Conservation (phyloP, 495 filamentous ascomycete species). For the Staphylotrichum tortipilum region DNA sequence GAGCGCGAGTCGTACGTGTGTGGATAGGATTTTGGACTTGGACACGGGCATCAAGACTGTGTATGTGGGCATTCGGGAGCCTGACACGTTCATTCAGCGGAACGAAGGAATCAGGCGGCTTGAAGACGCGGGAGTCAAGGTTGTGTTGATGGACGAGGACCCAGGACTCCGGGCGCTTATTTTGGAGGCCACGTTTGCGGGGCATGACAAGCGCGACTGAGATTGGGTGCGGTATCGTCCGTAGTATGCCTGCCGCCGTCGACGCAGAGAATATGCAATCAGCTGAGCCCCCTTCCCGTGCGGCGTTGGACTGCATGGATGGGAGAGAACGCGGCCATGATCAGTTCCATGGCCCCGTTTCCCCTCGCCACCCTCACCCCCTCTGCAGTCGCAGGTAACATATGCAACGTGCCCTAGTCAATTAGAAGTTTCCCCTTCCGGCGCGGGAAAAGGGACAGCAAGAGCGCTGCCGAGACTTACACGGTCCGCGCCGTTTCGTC, state of each 20-base stretch:
- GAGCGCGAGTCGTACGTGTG: slow-evolving; percentile 63
- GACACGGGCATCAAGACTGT: slow-evolving; percentile 52
- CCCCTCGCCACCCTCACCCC: too few relatives aligned
- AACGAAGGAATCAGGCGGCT: slow-evolving; percentile 59
- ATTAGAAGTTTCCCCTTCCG: background rate
- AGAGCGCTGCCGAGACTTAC: background rate
- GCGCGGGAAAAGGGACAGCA: background rate
- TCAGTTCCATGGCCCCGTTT: too few relatives aligned
- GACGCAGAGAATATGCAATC: background rate
- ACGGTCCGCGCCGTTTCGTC: background rate
- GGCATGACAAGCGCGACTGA: background rate
- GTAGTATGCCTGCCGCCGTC: too few relatives aligned
- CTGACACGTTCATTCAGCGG: slow-evolving; percentile 62
- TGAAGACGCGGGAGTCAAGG: slow-evolving; percentile 53
- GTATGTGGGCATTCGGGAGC: slow-evolving; percentile 71
- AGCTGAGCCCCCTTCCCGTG: too few relatives aligned
- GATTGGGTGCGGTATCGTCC: too few relatives aligned
- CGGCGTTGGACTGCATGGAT: too few relatives aligned
- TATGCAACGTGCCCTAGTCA: background rate
- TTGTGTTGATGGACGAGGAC: slow-evolving; percentile 41
- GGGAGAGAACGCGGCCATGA: too few relatives aligned
- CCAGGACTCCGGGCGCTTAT: background rate
- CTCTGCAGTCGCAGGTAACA: background rate
- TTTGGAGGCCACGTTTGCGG: background rate
- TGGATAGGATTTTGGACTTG: slow-evolving; percentile 56